Conservation (phyloP, 2,329 filamentous ascomycete species). For the Lojkania enalia region DNA sequence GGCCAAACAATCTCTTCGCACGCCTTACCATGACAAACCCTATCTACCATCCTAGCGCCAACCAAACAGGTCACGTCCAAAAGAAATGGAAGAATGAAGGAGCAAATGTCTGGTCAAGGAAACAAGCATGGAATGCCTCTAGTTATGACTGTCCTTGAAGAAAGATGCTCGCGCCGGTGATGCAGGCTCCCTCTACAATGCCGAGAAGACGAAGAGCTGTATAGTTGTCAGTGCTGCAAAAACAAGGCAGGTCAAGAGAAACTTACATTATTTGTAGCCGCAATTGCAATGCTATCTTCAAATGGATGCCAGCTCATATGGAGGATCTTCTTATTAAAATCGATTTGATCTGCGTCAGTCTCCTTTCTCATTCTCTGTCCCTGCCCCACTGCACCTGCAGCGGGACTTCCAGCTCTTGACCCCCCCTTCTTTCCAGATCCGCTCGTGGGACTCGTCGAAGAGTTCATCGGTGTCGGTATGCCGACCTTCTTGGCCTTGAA, state of each 20-base stretch:
- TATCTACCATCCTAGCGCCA: constrained; percentile 38
- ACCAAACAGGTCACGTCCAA: constrained; percentile 28
- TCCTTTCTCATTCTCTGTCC: constrained; percentile 97
- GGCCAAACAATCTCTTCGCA: constrained; percentile 27
- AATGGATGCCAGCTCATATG: constrained; percentile 99
- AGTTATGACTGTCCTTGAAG: constrained; percentile 30
- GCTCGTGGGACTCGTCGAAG: constrained; percentile 70
- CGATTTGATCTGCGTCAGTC: constrained; percentile 98
- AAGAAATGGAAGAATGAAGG: constrained; percentile 30
- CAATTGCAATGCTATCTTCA: constrained; percentile 99
- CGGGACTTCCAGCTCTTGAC: constrained; percentile 86
- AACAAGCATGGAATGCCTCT: constrained; percentile 31
- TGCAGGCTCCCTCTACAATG: constrained; percentile 47
- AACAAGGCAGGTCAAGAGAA: constrained; percentile 2
- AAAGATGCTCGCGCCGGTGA: constrained; percentile 27
- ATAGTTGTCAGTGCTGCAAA: constrained; percentile 15
- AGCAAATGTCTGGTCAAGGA: constrained; percentile 33
- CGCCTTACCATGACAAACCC: constrained; percentile 27
- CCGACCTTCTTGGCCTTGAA: constrained; percentile 99
- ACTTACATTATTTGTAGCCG: constrained; percentile 98
- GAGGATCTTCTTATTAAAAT: constrained; percentile 99
- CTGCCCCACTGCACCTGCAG: constrained; percentile 69
- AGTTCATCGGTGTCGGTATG: constrained; percentile 94
- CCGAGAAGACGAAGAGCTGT: constrained; percentile 61
- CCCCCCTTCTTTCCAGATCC: constrained; percentile 83